Percentiles rank a stretch among this genome's conserved stretches.
Conservation (phyloP, 495 filamentous ascomycete genomes). For the Tuber indicum region DNA sequence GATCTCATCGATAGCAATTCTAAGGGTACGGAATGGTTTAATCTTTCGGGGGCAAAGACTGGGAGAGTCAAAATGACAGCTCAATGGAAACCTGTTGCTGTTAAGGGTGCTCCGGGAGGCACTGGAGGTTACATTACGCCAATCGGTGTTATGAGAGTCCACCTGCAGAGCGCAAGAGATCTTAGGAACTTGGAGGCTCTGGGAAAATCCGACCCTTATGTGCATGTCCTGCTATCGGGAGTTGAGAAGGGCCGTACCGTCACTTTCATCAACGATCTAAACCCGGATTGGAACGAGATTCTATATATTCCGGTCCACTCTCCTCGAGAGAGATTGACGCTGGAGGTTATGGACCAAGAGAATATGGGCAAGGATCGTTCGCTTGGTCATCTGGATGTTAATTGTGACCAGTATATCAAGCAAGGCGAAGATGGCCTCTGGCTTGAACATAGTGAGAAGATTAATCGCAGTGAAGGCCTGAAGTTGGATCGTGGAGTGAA, state of each 20-base stretch:
- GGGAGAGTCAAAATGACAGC: constrained; percentile 82
- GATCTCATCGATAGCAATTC: constrained; percentile 86
- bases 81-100: constrained; percentile 88
- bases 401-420: constrained; percentile 67
- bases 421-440: constrained; percentile 76
- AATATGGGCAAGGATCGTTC: constrained; percentile 78
- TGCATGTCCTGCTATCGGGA: constrained; percentile 77
- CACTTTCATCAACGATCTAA: constrained; percentile 90
- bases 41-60: constrained; percentile 69
- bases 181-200: constrained; percentile 90
- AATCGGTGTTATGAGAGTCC: constrained; percentile 87
- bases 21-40: constrained; percentile 95
- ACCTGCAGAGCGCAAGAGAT: constrained; percentile 74
- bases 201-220: constrained; percentile 96
- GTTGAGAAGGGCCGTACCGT: constrained; percentile 86
- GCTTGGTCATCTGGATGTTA: constrained; percentile 70
- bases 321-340: constrained; percentile 67
- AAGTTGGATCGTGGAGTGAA: constrained; percentile 64
- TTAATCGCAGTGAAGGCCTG: constrained; percentile 54
- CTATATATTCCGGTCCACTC: constrained; percentile 90
- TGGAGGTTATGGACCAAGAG: constrained; percentile 97
- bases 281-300: constrained; percentile 93
- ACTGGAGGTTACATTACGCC: constrained; percentile 87
- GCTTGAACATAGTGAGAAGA: constrained; percentile 69
- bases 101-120: constrained; percentile 65